Evolutionary conservation across 768 basidiomycete genomes (phyloP).

Genomic region (Mycena kentingensis): DNA sequence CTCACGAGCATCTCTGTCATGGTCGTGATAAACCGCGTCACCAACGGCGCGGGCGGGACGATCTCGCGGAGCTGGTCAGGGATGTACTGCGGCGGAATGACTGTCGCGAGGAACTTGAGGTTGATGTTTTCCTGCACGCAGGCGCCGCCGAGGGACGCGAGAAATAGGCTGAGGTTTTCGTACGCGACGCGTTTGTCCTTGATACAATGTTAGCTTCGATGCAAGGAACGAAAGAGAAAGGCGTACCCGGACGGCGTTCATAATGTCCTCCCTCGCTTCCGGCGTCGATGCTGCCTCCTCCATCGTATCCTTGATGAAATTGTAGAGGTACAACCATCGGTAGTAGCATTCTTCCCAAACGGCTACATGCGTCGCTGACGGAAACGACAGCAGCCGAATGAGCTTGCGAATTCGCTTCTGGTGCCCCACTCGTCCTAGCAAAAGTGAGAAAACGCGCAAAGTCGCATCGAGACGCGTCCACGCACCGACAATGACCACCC

Average conservation of each 20-base stretch:
- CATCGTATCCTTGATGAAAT: constrained; percentile 49
- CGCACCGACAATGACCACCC: constrained; percentile 68
- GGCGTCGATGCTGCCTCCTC: constrained; percentile 33
- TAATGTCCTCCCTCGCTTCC: constrained; percentile 31
- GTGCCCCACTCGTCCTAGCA: constrained; percentile 69
- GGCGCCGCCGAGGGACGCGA: constrained; percentile 72
- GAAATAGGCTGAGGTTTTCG: constrained; percentile 80
- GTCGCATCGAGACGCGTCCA: constrained; percentile 9
- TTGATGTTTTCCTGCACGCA: constrained; percentile 59
- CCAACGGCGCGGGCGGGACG: constrained; percentile 56
- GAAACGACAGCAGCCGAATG: constrained; percentile 61
- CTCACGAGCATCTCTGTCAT: constrained; percentile 69
- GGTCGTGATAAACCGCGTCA: constrained; percentile 66
- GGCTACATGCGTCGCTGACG: constrained; percentile 68
- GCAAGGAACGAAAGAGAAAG: background rate
- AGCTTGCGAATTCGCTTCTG: constrained; percentile 81
- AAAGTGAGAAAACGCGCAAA: constrained; percentile 10
- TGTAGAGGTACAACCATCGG: constrained; percentile 69
- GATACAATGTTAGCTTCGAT: background rate
- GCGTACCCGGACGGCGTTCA: constrained; percentile 6
- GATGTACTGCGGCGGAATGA: constrained; percentile 59
- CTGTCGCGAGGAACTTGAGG: constrained; percentile 47
- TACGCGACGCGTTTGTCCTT: constrained; percentile 80
- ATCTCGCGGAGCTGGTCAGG: constrained; percentile 74
- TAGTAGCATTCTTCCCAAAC: constrained; percentile 85